Percentiles rank a stretch among this genome's conserved stretches.
Conservation (phyloP, 257 asterid genomes). For the Gentiana macrophylla region DNA sequence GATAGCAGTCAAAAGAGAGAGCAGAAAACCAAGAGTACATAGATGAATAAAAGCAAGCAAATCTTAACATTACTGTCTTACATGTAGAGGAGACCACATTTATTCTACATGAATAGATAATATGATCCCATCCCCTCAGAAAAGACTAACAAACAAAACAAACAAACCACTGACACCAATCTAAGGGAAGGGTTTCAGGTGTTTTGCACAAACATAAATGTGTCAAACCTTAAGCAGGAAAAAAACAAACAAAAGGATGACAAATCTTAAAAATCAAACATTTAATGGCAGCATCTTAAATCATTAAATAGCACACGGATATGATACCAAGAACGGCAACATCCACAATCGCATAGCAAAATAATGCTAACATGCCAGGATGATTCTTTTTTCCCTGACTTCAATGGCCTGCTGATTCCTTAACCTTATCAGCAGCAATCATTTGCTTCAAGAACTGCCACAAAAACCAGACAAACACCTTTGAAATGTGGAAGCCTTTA, state of each 20-base stretch:
- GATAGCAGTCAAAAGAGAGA: too few relatives aligned
- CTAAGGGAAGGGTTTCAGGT: too few relatives aligned
- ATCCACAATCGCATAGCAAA: conserved; percentile 6
- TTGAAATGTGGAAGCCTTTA: conserved; percentile 48
- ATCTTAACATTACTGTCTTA: too few relatives aligned
- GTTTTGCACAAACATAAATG: too few relatives aligned
- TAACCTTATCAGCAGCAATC: not conserved
- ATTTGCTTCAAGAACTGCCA: conserved; percentile 36
- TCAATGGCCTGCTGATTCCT: conserved; percentile 3
- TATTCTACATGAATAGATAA: not conserved
- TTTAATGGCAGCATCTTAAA: not conserved
- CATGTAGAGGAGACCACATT: too few relatives aligned
- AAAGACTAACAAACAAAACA: not conserved
- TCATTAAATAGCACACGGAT: conserved; percentile 10
- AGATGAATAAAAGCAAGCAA: too few relatives aligned
- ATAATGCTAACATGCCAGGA: conserved; percentile 12
- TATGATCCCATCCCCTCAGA: not conserved
- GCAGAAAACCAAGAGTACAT: too few relatives aligned
- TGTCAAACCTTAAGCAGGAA: too few relatives aligned
- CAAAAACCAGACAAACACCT: conserved; percentile 60
- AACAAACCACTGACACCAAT: not conserved
- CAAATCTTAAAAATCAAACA: too few relatives aligned
- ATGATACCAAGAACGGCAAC: conserved; percentile 8
- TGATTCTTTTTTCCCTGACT: conserved; percentile 12
- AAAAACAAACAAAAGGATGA: too few relatives aligned